A percentile compares a stretch with the other conserved stretches of the same genome.
Conservation (phyloP, 148 eudicot genomes). For the Polygonum maritimum region DNA sequence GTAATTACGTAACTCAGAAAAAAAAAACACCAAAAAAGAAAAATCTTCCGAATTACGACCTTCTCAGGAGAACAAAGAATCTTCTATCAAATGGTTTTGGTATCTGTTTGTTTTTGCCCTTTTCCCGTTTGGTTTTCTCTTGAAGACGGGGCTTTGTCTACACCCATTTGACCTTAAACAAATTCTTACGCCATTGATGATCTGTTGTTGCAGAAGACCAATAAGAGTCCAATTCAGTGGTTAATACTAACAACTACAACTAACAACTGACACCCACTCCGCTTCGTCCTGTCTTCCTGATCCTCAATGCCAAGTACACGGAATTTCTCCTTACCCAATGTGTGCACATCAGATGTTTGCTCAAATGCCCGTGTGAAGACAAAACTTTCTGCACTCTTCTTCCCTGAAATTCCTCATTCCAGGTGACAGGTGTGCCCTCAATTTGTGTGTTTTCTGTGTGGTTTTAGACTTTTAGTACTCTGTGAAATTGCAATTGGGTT, state of each 20-base stretch:
- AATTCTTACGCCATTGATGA: neutral
- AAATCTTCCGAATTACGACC: neutral
- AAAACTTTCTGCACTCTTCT: neutral
- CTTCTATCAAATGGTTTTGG: conserved; percentile 7
- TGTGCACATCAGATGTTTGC: neutral
- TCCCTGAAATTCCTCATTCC: neutral
- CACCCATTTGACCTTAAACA: neutral
- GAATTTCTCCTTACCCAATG: neutral
- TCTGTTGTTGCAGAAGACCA: neutral
- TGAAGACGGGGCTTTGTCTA: neutral
- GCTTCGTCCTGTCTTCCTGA: neutral
- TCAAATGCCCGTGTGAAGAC: no score
- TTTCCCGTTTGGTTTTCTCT: neutral
- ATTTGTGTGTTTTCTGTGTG: neutral
- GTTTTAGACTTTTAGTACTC: neutral
- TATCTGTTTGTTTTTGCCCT: neutral
- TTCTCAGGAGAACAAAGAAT: neutral
- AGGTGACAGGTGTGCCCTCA: neutral
- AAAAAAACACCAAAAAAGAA: neutral
- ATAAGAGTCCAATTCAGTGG: neutral
- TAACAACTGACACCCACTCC: neutral
- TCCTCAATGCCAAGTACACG: neutral
- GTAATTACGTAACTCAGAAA: neutral
- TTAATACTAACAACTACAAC: conserved; percentile 2
- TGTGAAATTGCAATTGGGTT: neutral